Percentiles rank a stretch among this genome's conserved stretches.
Conservation (phyloP, 257 asterid species). For the Coffea canephora region DNA sequence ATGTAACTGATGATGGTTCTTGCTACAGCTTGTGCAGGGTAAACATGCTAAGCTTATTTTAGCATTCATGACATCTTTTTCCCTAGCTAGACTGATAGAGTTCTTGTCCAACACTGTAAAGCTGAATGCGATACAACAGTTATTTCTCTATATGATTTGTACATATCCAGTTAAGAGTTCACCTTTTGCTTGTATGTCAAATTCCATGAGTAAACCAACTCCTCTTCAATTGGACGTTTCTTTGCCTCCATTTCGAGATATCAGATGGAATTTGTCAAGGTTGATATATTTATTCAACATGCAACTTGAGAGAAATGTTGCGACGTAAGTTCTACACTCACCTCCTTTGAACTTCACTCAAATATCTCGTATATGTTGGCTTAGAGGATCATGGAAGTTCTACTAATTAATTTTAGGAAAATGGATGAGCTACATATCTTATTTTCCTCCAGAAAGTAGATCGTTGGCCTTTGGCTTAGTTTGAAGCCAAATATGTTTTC, state of each 20-base stretch:
- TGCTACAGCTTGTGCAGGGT: slow-evolving; percentile 48
- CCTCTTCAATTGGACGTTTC: slow-evolving; percentile 87
- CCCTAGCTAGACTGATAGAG: slow-evolving; percentile 44
- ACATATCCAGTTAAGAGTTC: slow-evolving; percentile 48
- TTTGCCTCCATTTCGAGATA: slow-evolving; percentile 66
- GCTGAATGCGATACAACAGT: slow-evolving; percentile 40
- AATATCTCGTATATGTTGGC: background rate
- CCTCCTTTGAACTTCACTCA: background rate
- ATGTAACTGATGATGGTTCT: background rate
- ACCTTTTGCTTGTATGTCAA: slow-evolving; percentile 86
- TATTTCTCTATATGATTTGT: slow-evolving; percentile 39
- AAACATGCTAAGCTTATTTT: slow-evolving; percentile 45
- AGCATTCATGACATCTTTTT: slow-evolving; percentile 48
- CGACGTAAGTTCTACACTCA: slow-evolving; percentile 57
- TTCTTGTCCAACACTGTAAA: slow-evolving; percentile 29
- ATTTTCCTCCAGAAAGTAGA: background rate
- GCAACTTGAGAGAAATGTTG: slow-evolving; percentile 88
- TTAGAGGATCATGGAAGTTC: background rate
- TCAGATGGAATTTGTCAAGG: slow-evolving; percentile 78
- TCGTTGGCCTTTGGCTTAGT: background rate
- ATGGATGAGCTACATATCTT: background rate
- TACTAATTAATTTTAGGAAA: background rate
- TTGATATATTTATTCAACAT: slow-evolving; percentile 80
- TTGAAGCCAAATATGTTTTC: background rate
- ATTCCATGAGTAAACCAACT: slow-evolving; percentile 74